Evolutionary conservation across 306 rosid genomes (phyloP), one percentile per base, ranked within the genome.

Genomic region (Malus orientalis): DNA sequence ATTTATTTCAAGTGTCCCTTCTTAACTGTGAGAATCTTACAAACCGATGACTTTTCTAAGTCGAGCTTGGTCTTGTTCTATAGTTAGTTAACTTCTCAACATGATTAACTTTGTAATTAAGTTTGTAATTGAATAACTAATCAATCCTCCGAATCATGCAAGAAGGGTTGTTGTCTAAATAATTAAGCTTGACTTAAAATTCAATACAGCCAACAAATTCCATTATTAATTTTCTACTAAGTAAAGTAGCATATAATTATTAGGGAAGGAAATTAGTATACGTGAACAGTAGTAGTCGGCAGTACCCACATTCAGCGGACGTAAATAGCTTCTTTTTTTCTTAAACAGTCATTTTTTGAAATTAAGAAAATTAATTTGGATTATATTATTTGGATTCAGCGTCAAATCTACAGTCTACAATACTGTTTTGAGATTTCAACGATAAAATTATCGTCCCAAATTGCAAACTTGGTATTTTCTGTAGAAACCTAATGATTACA

Each of bases 401-500:
- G 55, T 15, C 11, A 42, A 42, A 8, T 42, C 45, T 0, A 42
- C 55, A 16, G 6, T 42, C 55, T 51, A 15, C 55, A 22, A 29
- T 15, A 38, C 62, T n/a, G 55, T 40, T 14, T 19, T 19, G 22
- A 23, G 11, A 13, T 54, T 67, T 73, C 78, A 74, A 45, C 78
- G 74, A 79, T 70, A 73, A 23, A 49, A 74, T 79, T 57, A 67
- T 59, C 32, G 30, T 49, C 45, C 22, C 54, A 13, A 64, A 27
- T 75, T 75, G 63, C 64, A 64, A 57, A 47, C 33, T 45, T 42
- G 25, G 53, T 30, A 45, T 20, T 20, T 49, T 29, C 8, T 1
- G 33, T 10, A 40, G 16, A 42, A 72, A 55, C 23, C 72, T 55
- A 73, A 73, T 73, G 59, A 65, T 67, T 67, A 68, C 65, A 59